phyloP scores from a whole-genome alignment of 352 stramenopile genomes.

The Saprolegnia diclina region DNA sequence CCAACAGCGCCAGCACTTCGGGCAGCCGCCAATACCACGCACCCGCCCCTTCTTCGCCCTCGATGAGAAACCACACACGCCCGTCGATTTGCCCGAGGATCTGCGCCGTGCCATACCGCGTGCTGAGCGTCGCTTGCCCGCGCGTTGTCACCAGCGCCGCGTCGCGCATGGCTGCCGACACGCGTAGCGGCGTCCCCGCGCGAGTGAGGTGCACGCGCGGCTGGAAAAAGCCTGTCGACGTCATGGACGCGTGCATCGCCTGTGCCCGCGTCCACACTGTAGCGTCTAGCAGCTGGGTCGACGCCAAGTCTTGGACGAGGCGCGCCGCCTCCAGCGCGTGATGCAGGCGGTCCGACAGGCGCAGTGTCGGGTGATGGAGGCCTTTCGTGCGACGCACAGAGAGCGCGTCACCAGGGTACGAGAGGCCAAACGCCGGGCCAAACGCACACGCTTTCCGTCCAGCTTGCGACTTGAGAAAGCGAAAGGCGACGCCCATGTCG shows the following conservation, averaged over 20 bases:
- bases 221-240: conserved; percentile 8
- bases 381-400: not conserved
- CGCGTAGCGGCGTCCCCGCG: not conserved
- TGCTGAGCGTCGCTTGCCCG: not conserved
- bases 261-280: not conserved
- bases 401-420: conserved; percentile 19
- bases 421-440: conserved; percentile 8
- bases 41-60: conserved; percentile 22
- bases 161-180: not conserved
- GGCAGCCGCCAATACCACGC: conserved; percentile 20
- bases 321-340: conserved; percentile 1
- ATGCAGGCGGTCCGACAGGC: not conserved
- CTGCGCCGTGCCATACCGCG: conserved; percentile 9
- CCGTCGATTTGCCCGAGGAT: conserved; percentile 11
- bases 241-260: not conserved
- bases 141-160: not conserved
- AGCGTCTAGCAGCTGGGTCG: not conserved
- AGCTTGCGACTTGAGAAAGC: conserved; percentile 28
- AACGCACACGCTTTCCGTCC: not conserved
- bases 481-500: conserved; percentile 44
- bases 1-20: conserved; percentile 1
- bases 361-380: not conserved
- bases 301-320: not conserved
- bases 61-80: conserved; percentile 17
- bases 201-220: not conserved